phyloP scores from a whole-genome alignment of 345 rosid genomes.

The Punica granatum region DNA sequence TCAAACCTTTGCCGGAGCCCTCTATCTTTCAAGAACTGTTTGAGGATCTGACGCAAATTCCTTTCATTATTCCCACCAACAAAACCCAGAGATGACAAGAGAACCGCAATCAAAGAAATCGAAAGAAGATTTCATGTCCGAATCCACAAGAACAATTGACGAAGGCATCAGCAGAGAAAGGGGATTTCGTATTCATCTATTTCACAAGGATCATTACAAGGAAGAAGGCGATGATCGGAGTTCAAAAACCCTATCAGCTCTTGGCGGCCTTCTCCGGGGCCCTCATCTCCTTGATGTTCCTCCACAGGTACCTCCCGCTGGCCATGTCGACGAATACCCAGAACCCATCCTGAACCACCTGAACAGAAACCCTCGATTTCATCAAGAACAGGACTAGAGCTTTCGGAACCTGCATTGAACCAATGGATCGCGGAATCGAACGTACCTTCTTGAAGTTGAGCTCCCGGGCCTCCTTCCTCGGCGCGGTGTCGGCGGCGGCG shows the following conservation, averaged over 20 bases:
- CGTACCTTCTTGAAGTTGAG: slow-evolving; percentile 45
- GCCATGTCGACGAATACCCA: slow-evolving; percentile 92
- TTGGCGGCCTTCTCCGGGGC: slow-evolving; percentile 14
- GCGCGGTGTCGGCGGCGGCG: slow-evolving; percentile 20
- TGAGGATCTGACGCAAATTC: background rate
- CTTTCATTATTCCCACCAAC: background rate
- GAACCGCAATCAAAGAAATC: too few relatives aligned
- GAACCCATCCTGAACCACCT: slow-evolving; percentile 60
- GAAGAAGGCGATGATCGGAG: background rate
- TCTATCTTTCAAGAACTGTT: background rate
- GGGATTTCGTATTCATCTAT: background rate
- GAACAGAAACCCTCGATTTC: slow-evolving; percentile 15
- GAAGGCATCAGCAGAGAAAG: background rate
- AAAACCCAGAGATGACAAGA: background rate
- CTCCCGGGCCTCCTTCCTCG: slow-evolving; percentile 34
- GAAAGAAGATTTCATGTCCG: background rate
- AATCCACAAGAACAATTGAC: background rate
- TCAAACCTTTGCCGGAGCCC: background rate
- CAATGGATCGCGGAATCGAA: background rate
- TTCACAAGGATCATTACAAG: slow-evolving; percentile 4
- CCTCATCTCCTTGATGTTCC: slow-evolving; percentile 51
- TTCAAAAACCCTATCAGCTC: slow-evolving; percentile 10
- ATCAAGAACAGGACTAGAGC: background rate
- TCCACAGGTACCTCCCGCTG: slow-evolving; percentile 81
- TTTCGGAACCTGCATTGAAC: background rate